phyloP scores from a whole-genome alignment of 2,329 filamentous ascomycete species.

The Calonectria multiphialidica region DNA sequence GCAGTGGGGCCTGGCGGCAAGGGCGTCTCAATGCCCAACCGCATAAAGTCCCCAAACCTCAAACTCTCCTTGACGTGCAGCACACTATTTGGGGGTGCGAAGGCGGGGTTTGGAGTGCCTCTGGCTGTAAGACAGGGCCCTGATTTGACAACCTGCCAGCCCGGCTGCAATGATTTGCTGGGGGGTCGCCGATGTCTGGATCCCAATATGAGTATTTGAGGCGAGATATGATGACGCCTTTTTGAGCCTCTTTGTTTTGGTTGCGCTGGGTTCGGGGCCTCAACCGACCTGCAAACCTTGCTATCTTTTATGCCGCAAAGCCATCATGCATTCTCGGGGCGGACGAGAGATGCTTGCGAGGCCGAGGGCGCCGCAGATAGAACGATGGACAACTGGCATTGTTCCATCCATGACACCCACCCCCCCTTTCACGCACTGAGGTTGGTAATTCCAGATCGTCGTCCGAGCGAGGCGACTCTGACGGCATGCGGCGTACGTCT shows the following conservation, averaged over 20 bases:
- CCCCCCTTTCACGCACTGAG: slow-evolving; percentile 15
- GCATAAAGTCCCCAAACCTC: slow-evolving; percentile 44
- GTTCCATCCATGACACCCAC: slow-evolving; percentile 27
- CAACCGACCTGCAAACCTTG: slow-evolving; percentile 13
- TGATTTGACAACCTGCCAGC: slow-evolving; percentile 36
- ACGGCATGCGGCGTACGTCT: not conserved
- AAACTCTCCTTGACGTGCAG: slow-evolving; percentile 36
- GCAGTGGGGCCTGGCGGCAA: slow-evolving; percentile 56
- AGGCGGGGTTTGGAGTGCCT: slow-evolving; percentile 25
- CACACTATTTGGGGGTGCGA: slow-evolving; percentile 29
- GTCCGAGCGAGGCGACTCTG: slow-evolving; percentile 13
- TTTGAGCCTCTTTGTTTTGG: not conserved
- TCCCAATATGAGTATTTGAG: not conserved
- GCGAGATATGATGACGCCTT: slow-evolving; percentile 17
- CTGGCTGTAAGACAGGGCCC: slow-evolving; percentile 32
- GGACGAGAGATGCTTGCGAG: slow-evolving; percentile 20
- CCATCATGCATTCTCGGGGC: slow-evolving; percentile 27
- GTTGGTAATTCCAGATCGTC: not conserved
- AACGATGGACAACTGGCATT: slow-evolving; percentile 38
- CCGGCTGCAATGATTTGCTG: slow-evolving; percentile 28
- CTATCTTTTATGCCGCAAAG: slow-evolving; percentile 32
- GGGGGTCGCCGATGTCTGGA: slow-evolving; percentile 8
- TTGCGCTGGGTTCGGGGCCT: slow-evolving; percentile 7
- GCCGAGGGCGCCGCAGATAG: slow-evolving; percentile 32
- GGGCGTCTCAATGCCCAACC: slow-evolving; percentile 64